phyloP scores from a whole-genome alignment of 2,329 filamentous ascomycete species.

The Chaetoscypha palmicola region DNA sequence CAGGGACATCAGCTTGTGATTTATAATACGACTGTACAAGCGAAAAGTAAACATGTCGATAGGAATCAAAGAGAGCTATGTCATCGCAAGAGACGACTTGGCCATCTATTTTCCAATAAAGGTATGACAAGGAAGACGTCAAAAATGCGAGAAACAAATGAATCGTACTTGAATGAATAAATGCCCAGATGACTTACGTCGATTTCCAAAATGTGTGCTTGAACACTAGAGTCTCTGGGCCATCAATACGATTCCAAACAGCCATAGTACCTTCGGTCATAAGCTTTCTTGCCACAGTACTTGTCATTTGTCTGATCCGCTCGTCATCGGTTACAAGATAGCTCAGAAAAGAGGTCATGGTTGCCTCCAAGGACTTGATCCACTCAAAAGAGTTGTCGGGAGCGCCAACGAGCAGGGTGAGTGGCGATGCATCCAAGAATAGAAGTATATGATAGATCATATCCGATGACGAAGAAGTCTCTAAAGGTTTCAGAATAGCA shows the following conservation, averaged over 20 bases:
- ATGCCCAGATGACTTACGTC: too few species aligned
- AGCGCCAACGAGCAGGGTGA: conserved; percentile 40
- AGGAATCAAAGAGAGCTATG: neutral
- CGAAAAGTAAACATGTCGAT: too few species aligned
- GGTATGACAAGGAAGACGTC: too few species aligned
- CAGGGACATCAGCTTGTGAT: too few species aligned
- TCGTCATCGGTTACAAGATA: conserved; percentile 30
- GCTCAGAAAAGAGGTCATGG: conserved; percentile 24
- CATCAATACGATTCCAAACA: conserved; percentile 21
- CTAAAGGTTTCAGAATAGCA: conserved; percentile 35
- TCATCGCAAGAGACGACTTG: neutral
- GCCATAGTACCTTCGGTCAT: conserved; percentile 23
- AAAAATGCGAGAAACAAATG: too few species aligned
- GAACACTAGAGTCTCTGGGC: conserved; percentile 16
- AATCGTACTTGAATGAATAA: too few species aligned
- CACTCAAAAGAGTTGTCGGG: conserved; percentile 33
- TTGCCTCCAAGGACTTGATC: conserved; percentile 30
- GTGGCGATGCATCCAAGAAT: conserved; percentile 50
- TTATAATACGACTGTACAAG: too few species aligned
- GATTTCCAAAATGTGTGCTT: conserved; percentile 32
- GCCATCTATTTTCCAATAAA: too few species aligned
- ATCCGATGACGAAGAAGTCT: conserved; percentile 34
- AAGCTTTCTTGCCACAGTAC: conserved; percentile 25
- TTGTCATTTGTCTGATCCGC: conserved; percentile 27
- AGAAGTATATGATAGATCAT: conserved; percentile 48